A percentile compares a stretch with the other conserved stretches of the same genome.
phyloP scores from a whole-genome alignment of 2,329 filamentous ascomycete species.

The Monosporascus sp. region DNA sequence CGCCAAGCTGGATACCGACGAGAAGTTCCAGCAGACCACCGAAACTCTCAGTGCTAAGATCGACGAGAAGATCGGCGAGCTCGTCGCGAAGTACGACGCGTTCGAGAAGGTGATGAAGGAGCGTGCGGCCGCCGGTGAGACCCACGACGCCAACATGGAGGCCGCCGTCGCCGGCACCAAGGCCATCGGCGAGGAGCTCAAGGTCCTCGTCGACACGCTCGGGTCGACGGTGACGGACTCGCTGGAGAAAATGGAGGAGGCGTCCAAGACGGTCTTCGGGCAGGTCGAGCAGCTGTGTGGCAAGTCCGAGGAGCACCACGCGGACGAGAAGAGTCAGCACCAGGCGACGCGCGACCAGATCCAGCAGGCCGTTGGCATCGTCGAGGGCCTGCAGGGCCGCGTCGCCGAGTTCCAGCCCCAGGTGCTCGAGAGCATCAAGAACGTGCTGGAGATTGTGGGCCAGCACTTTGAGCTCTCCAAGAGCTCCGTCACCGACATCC shows the following conservation, averaged over 20 bases:
- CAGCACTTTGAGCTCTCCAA: conserved; percentile 89
- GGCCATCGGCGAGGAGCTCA: conserved; percentile 79
- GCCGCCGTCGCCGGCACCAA: conserved; percentile 72
- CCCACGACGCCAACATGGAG: conserved; percentile 67
- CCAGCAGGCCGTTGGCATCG: conserved; percentile 65
- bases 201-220: conserved; percentile 78
- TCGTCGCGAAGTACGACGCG: conserved; percentile 85
- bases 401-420: conserved; percentile 82
- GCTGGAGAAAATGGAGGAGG: conserved; percentile 80
- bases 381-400: conserved; percentile 73
- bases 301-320: conserved; percentile 71
- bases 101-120: conserved; percentile 71
- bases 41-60: conserved; percentile 51
- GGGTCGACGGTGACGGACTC: conserved; percentile 76
- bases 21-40: conserved; percentile 61
- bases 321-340: conserved; percentile 72
- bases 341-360: conserved; percentile 78
- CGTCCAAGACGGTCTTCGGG: conserved; percentile 80
- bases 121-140: conserved; percentile 67
- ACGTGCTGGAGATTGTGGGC: conserved; percentile 76
- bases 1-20: conserved; percentile 76
- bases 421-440: conserved; percentile 78
- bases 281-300: conserved; percentile 74
- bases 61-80: conserved; percentile 64
- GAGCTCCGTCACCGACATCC: conserved; percentile 50